These are phyloP conservation scores for Ophioceras dolichostomum DNA, from an alignment of 2,329 filamentous ascomycete species.

Conservation along the genomic window DNA sequence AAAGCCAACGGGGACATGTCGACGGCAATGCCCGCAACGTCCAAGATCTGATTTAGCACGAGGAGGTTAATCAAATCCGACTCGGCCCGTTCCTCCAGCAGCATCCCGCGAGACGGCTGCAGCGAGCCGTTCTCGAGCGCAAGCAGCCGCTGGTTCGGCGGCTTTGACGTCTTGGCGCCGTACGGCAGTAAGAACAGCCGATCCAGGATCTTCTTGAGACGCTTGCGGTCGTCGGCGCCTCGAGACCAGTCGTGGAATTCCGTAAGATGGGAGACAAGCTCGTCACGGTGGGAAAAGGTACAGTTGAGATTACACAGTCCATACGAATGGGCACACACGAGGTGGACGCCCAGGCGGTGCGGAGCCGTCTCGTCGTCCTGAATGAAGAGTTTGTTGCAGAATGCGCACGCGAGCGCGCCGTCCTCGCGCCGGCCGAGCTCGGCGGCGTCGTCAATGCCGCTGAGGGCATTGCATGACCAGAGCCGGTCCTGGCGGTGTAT, in stretches of 20 bases:
- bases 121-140: not conserved
- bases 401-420: not conserved
- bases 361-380: slow-evolving; percentile 1
- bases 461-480: not conserved
- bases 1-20: too few species aligned
- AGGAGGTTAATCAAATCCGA: not conserved
- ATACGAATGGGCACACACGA: slow-evolving; percentile 1
- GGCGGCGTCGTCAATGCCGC: slow-evolving; percentile 1
- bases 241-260: slow-evolving; percentile 1
- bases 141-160: not conserved
- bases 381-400: not conserved
- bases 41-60: not conserved
- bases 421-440: not conserved
- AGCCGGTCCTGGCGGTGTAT: too few species aligned
- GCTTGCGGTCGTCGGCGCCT: not conserved
- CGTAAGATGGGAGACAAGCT: not conserved
- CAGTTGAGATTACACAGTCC: slow-evolving; percentile 3
- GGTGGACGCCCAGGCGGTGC: not conserved
- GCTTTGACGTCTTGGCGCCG: not conserved
- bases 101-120: not conserved
- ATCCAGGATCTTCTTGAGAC: not conserved
- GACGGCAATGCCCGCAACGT: not conserved
- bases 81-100: not conserved
- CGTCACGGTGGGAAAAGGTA: not conserved
- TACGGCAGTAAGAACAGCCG: not conserved